A percentile compares a stretch with the other conserved stretches of the same genome.
These are phyloP conservation scores for Colletotrichum chlorophyti DNA, from an alignment of 2,329 filamentous ascomycete species.

Conservation along the genomic window DNA sequence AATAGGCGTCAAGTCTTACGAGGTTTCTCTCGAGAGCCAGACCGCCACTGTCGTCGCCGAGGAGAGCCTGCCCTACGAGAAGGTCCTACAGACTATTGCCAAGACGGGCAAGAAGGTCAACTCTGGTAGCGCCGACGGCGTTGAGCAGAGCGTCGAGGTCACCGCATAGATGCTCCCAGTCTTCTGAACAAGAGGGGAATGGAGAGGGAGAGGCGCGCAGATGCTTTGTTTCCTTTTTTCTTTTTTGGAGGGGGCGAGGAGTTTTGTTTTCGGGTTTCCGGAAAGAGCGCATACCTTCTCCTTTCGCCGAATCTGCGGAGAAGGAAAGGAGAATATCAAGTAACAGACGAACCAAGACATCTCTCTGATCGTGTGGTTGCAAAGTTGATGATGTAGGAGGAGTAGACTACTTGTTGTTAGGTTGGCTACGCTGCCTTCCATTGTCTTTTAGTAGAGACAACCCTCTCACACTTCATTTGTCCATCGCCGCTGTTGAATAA, in stretches of 20 bases:
- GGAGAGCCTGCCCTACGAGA: slow-evolving; percentile 75
- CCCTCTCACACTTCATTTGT: no score
- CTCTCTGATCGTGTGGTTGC: neutral
- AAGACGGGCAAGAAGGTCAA: slow-evolving; percentile 96
- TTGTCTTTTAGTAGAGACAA: no score
- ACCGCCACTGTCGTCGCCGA: slow-evolving; percentile 79
- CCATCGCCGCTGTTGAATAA: no score
- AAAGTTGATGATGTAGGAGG: no score
- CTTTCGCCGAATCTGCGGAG: no score
- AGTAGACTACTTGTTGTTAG: no score
- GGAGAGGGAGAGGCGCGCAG: neutral
- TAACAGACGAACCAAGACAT: neutral
- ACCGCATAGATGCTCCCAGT: slow-evolving; percentile 38
- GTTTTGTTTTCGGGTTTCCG: neutral
- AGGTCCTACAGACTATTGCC: slow-evolving; percentile 85
- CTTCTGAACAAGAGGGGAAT: slow-evolving; percentile 30
- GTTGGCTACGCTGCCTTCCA: no score
- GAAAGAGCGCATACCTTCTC: neutral
- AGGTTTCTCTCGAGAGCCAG: slow-evolving; percentile 87
- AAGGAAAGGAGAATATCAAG: no score
- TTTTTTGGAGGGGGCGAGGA: no score
- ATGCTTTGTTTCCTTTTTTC: no score
- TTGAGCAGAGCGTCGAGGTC: slow-evolving; percentile 55
- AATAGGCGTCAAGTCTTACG: slow-evolving; percentile 83
- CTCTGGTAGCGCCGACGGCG: slow-evolving; percentile 74